A percentile compares a stretch with the other conserved stretches of the same genome.
Evolutionary conservation across 805 yeast species (phyloP).

Genomic region (Teunomyces pallodes): DNA sequence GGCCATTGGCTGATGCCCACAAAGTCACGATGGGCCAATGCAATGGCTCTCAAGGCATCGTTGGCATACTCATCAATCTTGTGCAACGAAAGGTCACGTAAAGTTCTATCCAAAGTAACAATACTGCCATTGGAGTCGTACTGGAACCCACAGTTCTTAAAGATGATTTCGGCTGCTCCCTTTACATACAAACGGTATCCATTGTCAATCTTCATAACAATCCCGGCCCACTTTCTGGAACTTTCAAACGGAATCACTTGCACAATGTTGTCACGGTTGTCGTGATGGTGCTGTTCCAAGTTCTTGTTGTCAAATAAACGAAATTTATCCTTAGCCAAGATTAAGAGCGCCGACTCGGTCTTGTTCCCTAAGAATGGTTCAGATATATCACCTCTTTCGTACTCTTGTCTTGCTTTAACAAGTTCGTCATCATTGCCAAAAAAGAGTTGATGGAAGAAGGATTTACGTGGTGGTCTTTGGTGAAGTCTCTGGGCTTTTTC

Average conservation of each 20-base stretch:
- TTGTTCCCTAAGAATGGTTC: conserved; percentile 87
- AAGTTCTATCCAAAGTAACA: conserved; percentile 25
- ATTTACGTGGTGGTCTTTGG: conserved; percentile 27
- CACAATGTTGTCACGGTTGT: conserved; percentile 36
- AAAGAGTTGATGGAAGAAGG: conserved; percentile 27
- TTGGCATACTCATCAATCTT: conserved; percentile 58
- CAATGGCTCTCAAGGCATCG: conserved; percentile 82
- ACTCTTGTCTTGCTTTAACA: conserved; percentile 4
- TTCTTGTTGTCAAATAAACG: conserved; percentile 39
- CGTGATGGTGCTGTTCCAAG: conserved; percentile 42
- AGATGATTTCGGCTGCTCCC: conserved; percentile 93
- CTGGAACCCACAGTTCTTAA: conserved; percentile 52
- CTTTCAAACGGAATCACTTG: conserved; percentile 91
- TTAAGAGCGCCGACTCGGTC: conserved; percentile 86
- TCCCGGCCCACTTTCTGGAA: conserved; percentile 87
- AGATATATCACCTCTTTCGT: conserved; percentile 17
- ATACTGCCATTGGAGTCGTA: conserved; percentile 27
- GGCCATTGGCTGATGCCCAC: conserved; percentile 57
- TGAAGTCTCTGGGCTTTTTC: conserved; percentile 22
- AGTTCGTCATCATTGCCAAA: conserved; percentile 5
- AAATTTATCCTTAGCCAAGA: conserved; percentile 60
- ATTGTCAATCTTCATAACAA: conserved; percentile 52
- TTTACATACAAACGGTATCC: conserved; percentile 67
- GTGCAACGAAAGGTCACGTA: conserved; percentile 29
- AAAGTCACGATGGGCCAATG: conserved; percentile 80